Evolutionary conservation across 2,329 filamentous ascomycete genomes (phyloP), one percentile per base, ranked within the genome.

Genomic region (Fusarium caatingaense): DNA sequence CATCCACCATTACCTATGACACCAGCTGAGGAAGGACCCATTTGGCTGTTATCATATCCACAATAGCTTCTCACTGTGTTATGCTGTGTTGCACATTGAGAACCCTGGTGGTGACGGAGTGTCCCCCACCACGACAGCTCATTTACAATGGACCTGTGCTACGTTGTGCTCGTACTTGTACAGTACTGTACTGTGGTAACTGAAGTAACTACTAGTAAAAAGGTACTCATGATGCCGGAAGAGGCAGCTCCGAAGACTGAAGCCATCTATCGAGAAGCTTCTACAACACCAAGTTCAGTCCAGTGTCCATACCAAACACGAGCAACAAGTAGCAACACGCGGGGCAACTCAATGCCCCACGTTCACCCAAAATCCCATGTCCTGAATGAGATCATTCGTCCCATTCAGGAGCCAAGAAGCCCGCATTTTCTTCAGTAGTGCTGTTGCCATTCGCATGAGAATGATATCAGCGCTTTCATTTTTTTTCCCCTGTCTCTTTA

Each of bases 361-460:
- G 68, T 44, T 23, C 4, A 30, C 28, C 41, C 28, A 40, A 7
- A 53, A 42, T 53, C 56, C 46, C 44, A 55, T 41, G 34, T 40
- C 41, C 23, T 51, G 41, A 49, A 70, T 71, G 68, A 71, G 68
- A 71, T 71, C 68, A 71, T 70, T 37, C 45, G 70, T 60, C 70
- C 70, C 70, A 34, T 72, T 42, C 47, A 73, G 48, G 48, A 56
- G 56, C 70, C 66, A 73, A 67, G 55, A 66, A 55, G 49, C 51
- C 56, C 66, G 48, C 56, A 53, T 28, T 25, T 57, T 42, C 44
- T 59, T 51, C 18, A 37, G 32, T 34, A 53, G 49, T 53, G 48
- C 41, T 16, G 20, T 60, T 56, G 34, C 34, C 23, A 56, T 66
- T 27, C 37, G 18, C 34, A 50, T 56, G 45, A 71, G 49, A 45